Conservation (phyloP, 306 rosid species). For the Begonia loranthoides region DNA sequence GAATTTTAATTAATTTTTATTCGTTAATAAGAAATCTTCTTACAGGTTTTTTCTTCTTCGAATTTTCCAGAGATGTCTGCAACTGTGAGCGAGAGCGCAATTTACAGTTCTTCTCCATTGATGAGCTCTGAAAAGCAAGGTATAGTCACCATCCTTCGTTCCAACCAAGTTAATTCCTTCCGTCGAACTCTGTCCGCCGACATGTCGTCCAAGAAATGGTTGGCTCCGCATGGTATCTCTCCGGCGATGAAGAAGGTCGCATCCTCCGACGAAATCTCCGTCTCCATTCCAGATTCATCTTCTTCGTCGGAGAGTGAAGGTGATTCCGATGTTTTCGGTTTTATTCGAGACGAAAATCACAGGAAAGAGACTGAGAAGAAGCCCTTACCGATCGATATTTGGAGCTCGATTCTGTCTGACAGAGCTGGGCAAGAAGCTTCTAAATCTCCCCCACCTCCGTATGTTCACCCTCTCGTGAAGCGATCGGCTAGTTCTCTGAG, state of each 20-base stretch:
- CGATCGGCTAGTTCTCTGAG: slow-evolving; percentile 38
- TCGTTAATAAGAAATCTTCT: neutral
- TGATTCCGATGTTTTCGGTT: slow-evolving; percentile 35
- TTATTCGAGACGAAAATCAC: slow-evolving; percentile 22
- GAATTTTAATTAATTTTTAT: neutral
- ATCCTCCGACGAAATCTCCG: slow-evolving; percentile 32
- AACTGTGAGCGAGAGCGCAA: slow-evolving; percentile 14
- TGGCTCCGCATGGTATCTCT: slow-evolving; percentile 28
- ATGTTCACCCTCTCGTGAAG: slow-evolving; percentile 72
- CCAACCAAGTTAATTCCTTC: slow-evolving; percentile 33
- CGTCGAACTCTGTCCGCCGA: slow-evolving; percentile 81
- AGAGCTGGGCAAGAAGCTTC: slow-evolving; percentile 20
- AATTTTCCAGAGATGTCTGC: slow-evolving; percentile 18
- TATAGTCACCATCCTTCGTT: slow-evolving; percentile 47
- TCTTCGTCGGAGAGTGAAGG: slow-evolving; percentile 20
- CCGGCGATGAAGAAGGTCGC: slow-evolving; percentile 39
- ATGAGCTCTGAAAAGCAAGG: slow-evolving; percentile 40
- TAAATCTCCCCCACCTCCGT: slow-evolving; percentile 33
- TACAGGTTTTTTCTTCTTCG: neutral
- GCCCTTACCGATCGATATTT: slow-evolving; percentile 21
- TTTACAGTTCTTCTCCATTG: slow-evolving; percentile 11
- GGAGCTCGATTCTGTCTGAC: slow-evolving; percentile 43
- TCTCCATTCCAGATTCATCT: slow-evolving; percentile 7
- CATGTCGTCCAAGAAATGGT: slow-evolving; percentile 83
- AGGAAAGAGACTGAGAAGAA: slow-evolving; percentile 17